phyloP scores from a whole-genome alignment of 2,329 filamentous ascomycete species.

The Pseudogymnoascus sp. region DNA sequence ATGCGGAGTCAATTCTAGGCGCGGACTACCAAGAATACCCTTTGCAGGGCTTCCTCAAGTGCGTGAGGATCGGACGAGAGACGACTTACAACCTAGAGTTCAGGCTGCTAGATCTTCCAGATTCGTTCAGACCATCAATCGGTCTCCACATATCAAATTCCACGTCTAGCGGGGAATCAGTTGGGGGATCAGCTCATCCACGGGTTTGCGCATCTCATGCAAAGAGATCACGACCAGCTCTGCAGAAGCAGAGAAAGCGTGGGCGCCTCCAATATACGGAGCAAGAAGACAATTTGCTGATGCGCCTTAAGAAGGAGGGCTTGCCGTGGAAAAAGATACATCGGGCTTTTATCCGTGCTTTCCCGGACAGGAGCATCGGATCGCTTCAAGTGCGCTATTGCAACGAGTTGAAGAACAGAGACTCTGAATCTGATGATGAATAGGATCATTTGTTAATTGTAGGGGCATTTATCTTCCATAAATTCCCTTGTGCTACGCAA shows the following conservation, averaged over 20 bases:
- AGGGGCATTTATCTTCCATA: no score
- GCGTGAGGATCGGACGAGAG: not conserved
- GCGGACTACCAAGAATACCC: not conserved
- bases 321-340: no score
- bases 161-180: not conserved
- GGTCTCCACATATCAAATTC: not conserved
- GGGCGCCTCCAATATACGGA: not conserved
- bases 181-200: not conserved
- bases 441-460: no score
- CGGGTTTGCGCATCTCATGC: not conserved
- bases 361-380: no score
- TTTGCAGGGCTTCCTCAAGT: not conserved
- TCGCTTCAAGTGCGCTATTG: no score
- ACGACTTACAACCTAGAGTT: not conserved
- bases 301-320: no score
- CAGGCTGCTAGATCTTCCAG: not conserved
- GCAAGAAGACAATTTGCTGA: no score
- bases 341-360: no score
- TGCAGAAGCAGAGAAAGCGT: not conserved
- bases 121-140: constrained; percentile 2
- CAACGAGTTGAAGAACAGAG: no score
- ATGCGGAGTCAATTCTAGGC: not conserved
- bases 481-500: no score
- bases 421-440: no score
- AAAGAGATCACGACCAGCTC: not conserved